These are phyloP conservation scores for Colletotrichum sublineola DNA, from an alignment of 2,329 filamentous ascomycete genomes.

Conservation along the genomic window DNA sequence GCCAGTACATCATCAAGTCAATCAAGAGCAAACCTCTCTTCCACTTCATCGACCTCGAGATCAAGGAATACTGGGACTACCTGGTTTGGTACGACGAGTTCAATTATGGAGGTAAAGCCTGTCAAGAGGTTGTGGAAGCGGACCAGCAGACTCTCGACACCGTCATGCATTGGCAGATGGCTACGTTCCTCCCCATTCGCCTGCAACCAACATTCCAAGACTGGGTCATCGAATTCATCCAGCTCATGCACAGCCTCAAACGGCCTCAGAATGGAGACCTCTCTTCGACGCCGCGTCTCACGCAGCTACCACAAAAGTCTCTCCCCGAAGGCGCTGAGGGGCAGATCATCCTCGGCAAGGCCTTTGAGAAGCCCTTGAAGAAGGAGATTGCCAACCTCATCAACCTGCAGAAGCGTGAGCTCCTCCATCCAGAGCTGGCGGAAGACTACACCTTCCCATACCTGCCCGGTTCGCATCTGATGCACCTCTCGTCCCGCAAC, in stretches of 20 bases:
- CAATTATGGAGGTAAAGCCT: constrained; percentile 97
- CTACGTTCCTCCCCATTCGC: constrained; percentile 84
- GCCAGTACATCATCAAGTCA: constrained; percentile 96
- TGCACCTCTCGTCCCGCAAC: constrained; percentile 52
- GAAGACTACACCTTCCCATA: constrained; percentile 88
- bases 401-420: constrained; percentile 86
- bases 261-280: constrained; percentile 68
- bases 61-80: constrained; percentile 99
- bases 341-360: constrained; percentile 79
- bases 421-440: constrained; percentile 89
- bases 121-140: constrained; percentile 81
- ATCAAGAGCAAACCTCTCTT: constrained; percentile 97
- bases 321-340: constrained; percentile 71
- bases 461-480: constrained; percentile 79
- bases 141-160: constrained; percentile 85
- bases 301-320: constrained; percentile 70
- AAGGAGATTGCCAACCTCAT: constrained; percentile 89
- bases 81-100: constrained; percentile 99
- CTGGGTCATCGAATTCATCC: constrained; percentile 95
- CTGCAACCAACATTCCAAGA: constrained; percentile 89
- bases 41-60: constrained; percentile 95
- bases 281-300: constrained; percentile 67
- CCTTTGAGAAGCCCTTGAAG: constrained; percentile 89
- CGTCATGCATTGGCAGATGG: constrained; percentile 99
- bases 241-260: constrained; percentile 92